A percentile compares a stretch with the other conserved stretches of the same genome.
Conservation (phyloP, 2,329 filamentous ascomycete genomes). For the Daldinia sp. region DNA sequence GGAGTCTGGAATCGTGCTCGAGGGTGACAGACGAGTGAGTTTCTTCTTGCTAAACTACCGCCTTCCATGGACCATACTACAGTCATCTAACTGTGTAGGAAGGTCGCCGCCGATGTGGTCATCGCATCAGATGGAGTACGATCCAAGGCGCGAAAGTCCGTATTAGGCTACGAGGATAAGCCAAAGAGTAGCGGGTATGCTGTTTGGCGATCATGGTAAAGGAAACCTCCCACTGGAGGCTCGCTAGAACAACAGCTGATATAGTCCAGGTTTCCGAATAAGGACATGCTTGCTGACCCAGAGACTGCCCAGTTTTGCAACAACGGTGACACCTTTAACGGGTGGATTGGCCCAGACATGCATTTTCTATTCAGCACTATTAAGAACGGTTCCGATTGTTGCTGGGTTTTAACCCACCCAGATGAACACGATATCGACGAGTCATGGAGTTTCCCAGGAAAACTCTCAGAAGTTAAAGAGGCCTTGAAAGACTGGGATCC, state of each 20-base stretch:
- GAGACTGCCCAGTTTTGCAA: constrained; percentile 62
- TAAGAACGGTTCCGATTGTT: constrained; percentile 63
- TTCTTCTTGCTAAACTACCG: too few species aligned
- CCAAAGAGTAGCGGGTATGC: constrained; percentile 61
- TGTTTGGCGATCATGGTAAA: constrained; percentile 62
- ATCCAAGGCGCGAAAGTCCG: constrained; percentile 59
- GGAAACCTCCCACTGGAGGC: not conserved
- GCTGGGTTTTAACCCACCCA: constrained; percentile 65
- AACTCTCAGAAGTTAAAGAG: constrained; percentile 60
- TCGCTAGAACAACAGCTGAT: not conserved
- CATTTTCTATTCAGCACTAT: constrained; percentile 66
- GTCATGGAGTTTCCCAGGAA: constrained; percentile 62
- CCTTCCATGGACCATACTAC: not conserved
- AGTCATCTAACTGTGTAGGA: constrained; percentile 19
- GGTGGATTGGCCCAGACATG: constrained; percentile 65
- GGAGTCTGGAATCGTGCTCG: constrained; percentile 60
- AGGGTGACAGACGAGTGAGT: constrained; percentile 54
- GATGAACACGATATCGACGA: constrained; percentile 64
- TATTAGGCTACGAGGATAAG: constrained; percentile 60
- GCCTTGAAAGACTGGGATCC: constrained; percentile 62
- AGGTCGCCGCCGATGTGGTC: constrained; percentile 58
- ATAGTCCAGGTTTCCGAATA: constrained; percentile 54
- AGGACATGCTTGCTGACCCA: constrained; percentile 60
- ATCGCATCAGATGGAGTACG: constrained; percentile 64
- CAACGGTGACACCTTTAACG: constrained; percentile 66